Base-by-base conservation (phyloP, 2,329 filamentous ascomycete species). In the Grosmannia huntii region DNA sequence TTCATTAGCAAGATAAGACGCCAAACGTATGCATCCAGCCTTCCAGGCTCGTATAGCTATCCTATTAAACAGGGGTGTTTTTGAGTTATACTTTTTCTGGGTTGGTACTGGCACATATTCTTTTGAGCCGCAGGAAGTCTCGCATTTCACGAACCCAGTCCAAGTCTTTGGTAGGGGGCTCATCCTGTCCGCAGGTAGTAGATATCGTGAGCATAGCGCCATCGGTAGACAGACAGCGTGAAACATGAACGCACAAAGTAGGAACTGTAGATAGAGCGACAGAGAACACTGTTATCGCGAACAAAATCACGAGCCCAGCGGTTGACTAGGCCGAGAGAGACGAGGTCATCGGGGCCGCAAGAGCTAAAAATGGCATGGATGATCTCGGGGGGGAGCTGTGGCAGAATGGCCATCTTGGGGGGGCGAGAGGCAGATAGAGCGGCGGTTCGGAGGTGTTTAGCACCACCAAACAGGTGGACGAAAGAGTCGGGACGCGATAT, bases 321-420 rank as follows among this genome's bases (percentile, higher is more conserved):
- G 66, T 80, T 86, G 53, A 77, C 77, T 60, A 68, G 69, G 44
- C 76, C 74, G 51, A 87, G 66, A 9, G 70, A 66, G 1, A 75
- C 72, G 10, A 89, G 70, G 61, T 87, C 84, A 48, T 69, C 67
- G 1, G 82, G 80, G 31, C 78, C 70, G 44, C 86, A 73, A 62
- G 76, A 75, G 59, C 68, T 69, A 61, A 89, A 72, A 62, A 88
- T 80, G 65, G 77, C 72, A 64, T 85, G 80, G 28, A 87, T 67
- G 49, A 87, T 75, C 72, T 89, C 85, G 7, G 78, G 74, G 10
- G 84, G 83, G 25, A 86, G 76, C 50, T 71, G 66, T 0, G 67
- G 70, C n/a, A 76, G 56, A 58, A 64, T 60, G 11, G 61, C 60
- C 69, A 71, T 71, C 23, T 27, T 54, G 53, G 4, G 21, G 19